These are phyloP conservation scores for Phytopythium boreale DNA, from an alignment of 352 stramenopile species.

Conservation along the genomic window DNA sequence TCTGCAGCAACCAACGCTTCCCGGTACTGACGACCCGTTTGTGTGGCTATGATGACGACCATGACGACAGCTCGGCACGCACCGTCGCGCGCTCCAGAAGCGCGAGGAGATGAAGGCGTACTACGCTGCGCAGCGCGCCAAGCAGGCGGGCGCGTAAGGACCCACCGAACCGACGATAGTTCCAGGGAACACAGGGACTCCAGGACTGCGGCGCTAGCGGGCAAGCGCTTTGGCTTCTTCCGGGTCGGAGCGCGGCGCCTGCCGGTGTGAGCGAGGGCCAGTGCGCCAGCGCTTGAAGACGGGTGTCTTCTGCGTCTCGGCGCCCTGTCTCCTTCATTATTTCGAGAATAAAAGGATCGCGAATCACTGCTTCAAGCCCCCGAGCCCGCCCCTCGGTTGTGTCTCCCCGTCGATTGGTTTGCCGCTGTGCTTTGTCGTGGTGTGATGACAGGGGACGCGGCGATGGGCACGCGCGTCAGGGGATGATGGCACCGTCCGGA, in stretches of 20 bases:
- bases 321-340: constrained; percentile 67
- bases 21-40: constrained; percentile 15
- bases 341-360: constrained; percentile 71
- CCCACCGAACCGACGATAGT: constrained; percentile 36
- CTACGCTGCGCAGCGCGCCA: constrained; percentile 95
- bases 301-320: constrained; percentile 2
- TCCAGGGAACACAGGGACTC: constrained; percentile 23
- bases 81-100: constrained; percentile 98
- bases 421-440: neutral
- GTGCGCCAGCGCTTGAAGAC: neutral
- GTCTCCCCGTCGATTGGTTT: constrained; percentile 9
- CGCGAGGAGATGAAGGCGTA: constrained; percentile 99
- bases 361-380: constrained; percentile 53
- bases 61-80: constrained; percentile 91
- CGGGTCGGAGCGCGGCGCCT: neutral
- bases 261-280: neutral
- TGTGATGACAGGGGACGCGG: neutral
- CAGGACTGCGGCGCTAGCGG: constrained; percentile 1
- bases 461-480: too few species aligned
- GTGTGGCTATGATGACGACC: neutral
- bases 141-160: constrained; percentile 82
- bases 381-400: too few species aligned
- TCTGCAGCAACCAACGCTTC: neutral
- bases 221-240: neutral
- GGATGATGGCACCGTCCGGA: too few species aligned